Evolutionary conservation across 2,329 filamentous ascomycete species (phyloP).

Genomic region (Fusarium udum): DNA sequence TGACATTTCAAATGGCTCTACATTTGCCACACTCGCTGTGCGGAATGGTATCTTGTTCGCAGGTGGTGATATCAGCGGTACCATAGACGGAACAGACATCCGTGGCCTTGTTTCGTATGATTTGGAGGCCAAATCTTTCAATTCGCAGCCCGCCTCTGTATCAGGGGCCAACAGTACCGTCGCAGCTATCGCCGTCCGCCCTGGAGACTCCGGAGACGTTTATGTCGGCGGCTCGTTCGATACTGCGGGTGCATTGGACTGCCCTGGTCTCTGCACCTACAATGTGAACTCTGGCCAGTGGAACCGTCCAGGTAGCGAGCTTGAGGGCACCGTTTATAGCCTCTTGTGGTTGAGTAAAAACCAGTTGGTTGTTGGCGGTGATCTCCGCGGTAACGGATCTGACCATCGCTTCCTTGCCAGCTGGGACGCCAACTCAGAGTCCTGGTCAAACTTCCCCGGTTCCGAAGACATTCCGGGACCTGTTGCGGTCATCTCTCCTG

Average conservation of each 20-base stretch:
- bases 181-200: conserved; percentile 77
- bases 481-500: conserved; percentile 78
- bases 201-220: conserved; percentile 71
- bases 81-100: conserved; percentile 68
- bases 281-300: conserved; percentile 77
- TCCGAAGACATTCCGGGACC: conserved; percentile 79
- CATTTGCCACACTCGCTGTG: conserved; percentile 76
- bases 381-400: conserved; percentile 74
- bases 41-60: conserved; percentile 77
- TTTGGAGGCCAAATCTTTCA: conserved; percentile 70
- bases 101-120: conserved; percentile 85
- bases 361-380: conserved; percentile 79
- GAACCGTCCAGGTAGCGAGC: conserved; percentile 77
- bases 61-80: conserved; percentile 82
- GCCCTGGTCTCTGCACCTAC: conserved; percentile 84
- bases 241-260: conserved; percentile 84
- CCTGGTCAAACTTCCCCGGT: conserved; percentile 72
- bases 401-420: conserved; percentile 71
- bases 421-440: conserved; percentile 74
- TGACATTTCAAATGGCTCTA: conserved; percentile 75
- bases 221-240: conserved; percentile 88
- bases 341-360: conserved; percentile 81
- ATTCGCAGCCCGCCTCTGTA: conserved; percentile 78
- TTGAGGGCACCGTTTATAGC: conserved; percentile 75
- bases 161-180: conserved; percentile 76